Base-by-base conservation (phyloP, 495 filamentous ascomycete species). In the Penicillium dipodomyicola region DNA sequence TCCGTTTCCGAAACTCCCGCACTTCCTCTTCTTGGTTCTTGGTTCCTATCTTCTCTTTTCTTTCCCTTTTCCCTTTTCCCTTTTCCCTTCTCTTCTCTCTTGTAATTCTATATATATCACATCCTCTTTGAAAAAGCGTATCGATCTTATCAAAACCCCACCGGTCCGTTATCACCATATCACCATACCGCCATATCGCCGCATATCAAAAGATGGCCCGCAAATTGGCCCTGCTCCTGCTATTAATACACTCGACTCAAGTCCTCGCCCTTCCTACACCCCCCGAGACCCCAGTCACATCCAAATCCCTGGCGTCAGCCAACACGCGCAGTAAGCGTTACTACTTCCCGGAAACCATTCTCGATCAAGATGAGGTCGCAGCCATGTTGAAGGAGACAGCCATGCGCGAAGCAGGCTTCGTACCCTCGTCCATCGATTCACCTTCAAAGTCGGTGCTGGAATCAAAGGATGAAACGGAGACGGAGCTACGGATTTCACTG, bases 281-380 rank as follows among this genome's bases (percentile, higher is more conserved):
- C 49, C 8, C 1, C 12, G 40, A 45, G 32, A 33, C 2, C 43
- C 22, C 52, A 39, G 22, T 47, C 20, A 0, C 11, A 25, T 37
- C 40, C 3, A n/a, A 5, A 22, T 39, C 52, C 27, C 9, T 22
- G 29, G 10, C 25, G 29, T 44, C 32, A 19, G 6, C 29, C 40
- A 53, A 15, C 17, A 44, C 40, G 14, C 39, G 43, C 15, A 41
- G 54, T 52, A 64, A 49, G 49, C 53, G 58, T 14, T 65, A 56
- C 30, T 67, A 59, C 33, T 65, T 64, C 39, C 61, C 58, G 4
- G 64, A 67, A 20, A 64, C 62, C 4, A 19, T 65, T 0, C 59
- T 56, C 1, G 64, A 67, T 20, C 43, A 57, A 10, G 46, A 55
- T 2, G 62, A 65, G 46, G 39, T 65, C 37, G 54, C 52, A 30